phyloP scores from a whole-genome alignment of 2,329 filamentous ascomycete species.

The Penicillium sp. region DNA sequence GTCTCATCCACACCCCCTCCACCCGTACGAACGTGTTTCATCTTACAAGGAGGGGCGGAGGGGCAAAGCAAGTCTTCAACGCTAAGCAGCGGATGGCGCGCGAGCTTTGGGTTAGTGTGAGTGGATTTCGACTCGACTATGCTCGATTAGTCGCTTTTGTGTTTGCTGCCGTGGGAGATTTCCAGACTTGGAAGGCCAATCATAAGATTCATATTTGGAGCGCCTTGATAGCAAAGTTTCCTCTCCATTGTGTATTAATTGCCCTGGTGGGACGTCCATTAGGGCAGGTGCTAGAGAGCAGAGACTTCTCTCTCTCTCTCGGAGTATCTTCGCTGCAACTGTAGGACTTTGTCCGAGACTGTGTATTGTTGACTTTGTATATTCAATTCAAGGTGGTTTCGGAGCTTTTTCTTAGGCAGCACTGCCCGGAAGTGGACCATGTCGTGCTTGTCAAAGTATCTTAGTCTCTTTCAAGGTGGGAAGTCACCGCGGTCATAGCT shows the following conservation, averaged over 20 bases:
- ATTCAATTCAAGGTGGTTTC: too few species aligned
- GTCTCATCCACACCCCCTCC: background rate
- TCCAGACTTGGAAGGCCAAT: constrained; percentile 7
- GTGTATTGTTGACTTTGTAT: background rate
- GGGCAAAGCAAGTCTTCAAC: constrained; percentile 2
- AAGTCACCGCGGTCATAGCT: constrained; percentile 1
- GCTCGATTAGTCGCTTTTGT: constrained; percentile 4
- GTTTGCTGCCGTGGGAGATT: constrained; percentile 16
- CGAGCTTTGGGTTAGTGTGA: constrained; percentile 15
- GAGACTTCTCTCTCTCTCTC: background rate
- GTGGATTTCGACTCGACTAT: constrained; percentile 7
- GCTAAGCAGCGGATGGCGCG: constrained; percentile 15
- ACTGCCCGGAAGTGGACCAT: constrained; percentile 1
- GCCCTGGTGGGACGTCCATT: background rate
- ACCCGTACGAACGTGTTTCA: constrained; percentile 17
- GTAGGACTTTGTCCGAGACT: background rate
- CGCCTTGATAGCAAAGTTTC: background rate
- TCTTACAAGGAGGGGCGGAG: constrained; percentile 10
- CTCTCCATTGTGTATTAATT: background rate
- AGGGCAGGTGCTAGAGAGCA: background rate
- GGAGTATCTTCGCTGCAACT: background rate
- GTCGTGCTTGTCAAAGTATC: constrained; percentile 4
- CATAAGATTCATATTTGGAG: constrained; percentile 1
- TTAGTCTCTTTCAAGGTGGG: background rate
- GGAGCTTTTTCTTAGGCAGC: background rate